phyloP scores from a whole-genome alignment of 306 rosid species.

The Styphnolobium japonicum region DNA sequence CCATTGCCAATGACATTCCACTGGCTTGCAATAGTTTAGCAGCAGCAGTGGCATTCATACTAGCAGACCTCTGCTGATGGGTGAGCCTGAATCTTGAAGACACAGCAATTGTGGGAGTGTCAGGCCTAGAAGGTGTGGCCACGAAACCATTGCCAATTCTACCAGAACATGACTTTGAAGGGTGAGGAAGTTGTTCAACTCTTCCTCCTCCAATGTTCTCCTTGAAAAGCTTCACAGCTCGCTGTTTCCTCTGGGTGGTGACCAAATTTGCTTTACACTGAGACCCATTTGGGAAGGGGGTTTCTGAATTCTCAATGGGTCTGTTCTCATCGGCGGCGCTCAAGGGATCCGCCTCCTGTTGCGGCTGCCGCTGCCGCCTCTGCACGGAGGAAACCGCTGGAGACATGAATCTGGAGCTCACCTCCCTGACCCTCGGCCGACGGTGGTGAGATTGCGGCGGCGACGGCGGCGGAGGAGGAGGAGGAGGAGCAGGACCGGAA shows the following conservation, averaged over 20 bases:
- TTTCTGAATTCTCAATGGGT: conserved; percentile 48
- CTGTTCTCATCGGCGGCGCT: conserved; percentile 47
- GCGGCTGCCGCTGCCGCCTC: conserved; percentile 44
- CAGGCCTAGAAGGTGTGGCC: conserved; percentile 55
- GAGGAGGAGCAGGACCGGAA: conserved; percentile 27
- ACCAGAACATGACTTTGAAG: conserved; percentile 45
- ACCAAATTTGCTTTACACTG: conserved; percentile 26
- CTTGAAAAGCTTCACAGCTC: conserved; percentile 49
- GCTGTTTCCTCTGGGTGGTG: conserved; percentile 41
- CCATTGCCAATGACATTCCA: conserved; percentile 42
- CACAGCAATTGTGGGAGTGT: conserved; percentile 49
- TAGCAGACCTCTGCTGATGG: conserved; percentile 40
- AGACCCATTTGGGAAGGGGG: conserved; percentile 37
- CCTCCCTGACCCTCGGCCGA: conserved; percentile 84
- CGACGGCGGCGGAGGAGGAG: conserved; percentile 53
- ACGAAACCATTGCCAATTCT: conserved; percentile 36
- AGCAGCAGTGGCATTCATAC: conserved; percentile 48
- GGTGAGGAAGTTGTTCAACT: conserved; percentile 30
- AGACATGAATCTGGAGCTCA: conserved; percentile 87
- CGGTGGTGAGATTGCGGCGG: conserved; percentile 43
- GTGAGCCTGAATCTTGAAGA: conserved; percentile 55
- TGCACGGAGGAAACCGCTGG: conserved; percentile 37
- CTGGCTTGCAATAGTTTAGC: conserved; percentile 60
- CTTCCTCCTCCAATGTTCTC: conserved; percentile 51
- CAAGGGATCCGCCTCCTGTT: conserved; percentile 45